Base-by-base conservation (phyloP, 2,329 filamentous ascomycete species). In the Grosmannia serpens region DNA sequence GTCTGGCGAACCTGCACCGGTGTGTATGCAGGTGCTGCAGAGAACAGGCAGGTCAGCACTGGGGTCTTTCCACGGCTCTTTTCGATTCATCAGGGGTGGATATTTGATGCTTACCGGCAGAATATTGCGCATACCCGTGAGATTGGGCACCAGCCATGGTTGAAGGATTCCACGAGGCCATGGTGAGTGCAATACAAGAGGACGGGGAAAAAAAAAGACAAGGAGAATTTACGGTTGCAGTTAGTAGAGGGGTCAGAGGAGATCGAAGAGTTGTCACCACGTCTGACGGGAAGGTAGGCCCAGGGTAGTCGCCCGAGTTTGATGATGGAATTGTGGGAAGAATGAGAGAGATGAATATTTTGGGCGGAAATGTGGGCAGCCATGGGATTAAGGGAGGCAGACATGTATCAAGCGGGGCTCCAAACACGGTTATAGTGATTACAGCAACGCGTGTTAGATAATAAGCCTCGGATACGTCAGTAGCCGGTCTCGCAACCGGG, bases 1-100 rank as follows among this genome's bases (percentile, higher is more conserved):
- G 67, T 67, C 60, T 71, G 70, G 66, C 75, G 71, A 53, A 75
- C 73, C 63, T 72, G 69, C 22, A 78, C 72, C 24, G 74, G 62
- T 29, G 74, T 75, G 61, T 75, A 78, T 52, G 75, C 74, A 46
- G 71, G 62, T 62, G 64, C 74, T 75, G 62, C 33, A 53, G 15
- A 51, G 1, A 26, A 1, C 15, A n/a, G 38, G 38, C 15, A 22
- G 22, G 52, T 54, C 44, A 35, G 53, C 44, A 24, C 9, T 10
- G n/a, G 24, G 22, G 11, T 15, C n/a, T 46, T n/a, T 15, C n/a
- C n/a, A n/a, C 46, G 9, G 46, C 7, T 2, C 5, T n/a, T 15
- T 17, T 22, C 3, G n/a, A 2, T 8, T 24, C 13, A 47, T 27
- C 4, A 55, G 15, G 33, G 27, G 17, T 15, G 49, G 47, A n/a